A percentile compares a stretch with the other conserved stretches of the same genome.
These are phyloP conservation scores for Debaryomyces sp. DNA, from an alignment of 1,139 yeast genomes.

Conservation along the genomic window DNA sequence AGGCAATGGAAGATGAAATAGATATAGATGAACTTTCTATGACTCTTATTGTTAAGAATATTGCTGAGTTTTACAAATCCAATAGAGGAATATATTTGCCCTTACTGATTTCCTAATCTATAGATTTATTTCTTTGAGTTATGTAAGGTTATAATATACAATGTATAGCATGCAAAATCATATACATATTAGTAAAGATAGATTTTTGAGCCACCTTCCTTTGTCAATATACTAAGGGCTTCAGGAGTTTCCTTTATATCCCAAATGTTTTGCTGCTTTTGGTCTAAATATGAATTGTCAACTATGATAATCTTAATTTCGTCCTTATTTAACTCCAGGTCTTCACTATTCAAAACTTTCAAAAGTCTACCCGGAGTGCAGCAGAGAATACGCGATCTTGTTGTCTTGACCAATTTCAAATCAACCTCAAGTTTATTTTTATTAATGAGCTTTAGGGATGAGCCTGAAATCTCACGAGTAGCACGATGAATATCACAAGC, in stretches of 20 bases:
- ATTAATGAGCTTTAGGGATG: constrained; percentile 65
- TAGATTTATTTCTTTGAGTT: constrained; percentile 1
- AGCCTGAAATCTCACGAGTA: constrained; percentile 53
- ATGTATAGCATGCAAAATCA: constrained; percentile 1
- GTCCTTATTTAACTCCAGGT: constrained; percentile 40
- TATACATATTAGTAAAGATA: constrained; percentile 42
- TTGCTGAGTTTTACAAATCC: constrained; percentile 33
- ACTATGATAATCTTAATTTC: constrained; percentile 61
- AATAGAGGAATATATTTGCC: constrained; percentile 38
- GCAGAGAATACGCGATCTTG: constrained; percentile 57
- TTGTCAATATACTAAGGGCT: constrained; percentile 43
- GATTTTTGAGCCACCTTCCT: constrained; percentile 49
- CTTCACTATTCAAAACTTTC: constrained; percentile 47
- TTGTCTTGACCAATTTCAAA: constrained; percentile 49
- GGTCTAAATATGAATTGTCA: constrained; percentile 65
- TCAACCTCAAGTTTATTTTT: constrained; percentile 68
- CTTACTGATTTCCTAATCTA: constrained; percentile 24
- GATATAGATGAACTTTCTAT: constrained; percentile 18
- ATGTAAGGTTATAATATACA: constrained; percentile 4
- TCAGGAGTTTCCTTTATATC: constrained; percentile 54
- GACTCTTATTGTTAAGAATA: constrained; percentile 23
- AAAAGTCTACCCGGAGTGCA: constrained; percentile 68
- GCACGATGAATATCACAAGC: constrained; percentile 75
- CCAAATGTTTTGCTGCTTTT: constrained; percentile 65
- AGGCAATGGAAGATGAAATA: constrained; percentile 8